These are phyloP conservation scores for Cyclotella baltica DNA, from an alignment of 108 stramenopile species.

Conservation along the genomic window DNA sequence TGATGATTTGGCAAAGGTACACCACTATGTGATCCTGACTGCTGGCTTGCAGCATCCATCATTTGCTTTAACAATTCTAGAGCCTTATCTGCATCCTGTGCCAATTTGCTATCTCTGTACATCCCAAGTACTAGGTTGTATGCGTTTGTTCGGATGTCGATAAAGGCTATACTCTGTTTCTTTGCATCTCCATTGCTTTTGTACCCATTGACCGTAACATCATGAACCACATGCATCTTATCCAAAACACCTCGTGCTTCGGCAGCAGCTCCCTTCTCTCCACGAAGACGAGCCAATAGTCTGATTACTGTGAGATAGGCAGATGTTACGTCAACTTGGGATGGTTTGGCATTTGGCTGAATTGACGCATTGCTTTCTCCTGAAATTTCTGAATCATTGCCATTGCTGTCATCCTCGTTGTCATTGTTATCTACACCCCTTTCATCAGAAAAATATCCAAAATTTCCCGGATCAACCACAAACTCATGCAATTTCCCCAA, in stretches of 20 bases:
- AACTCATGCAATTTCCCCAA: conserved; percentile 35
- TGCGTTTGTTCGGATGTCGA: conserved; percentile 48
- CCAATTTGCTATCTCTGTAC: conserved; percentile 45
- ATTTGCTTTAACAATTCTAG: conserved; percentile 47
- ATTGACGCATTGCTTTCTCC: neutral
- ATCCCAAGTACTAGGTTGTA: conserved; percentile 52
- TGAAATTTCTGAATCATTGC: neutral
- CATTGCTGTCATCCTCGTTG: neutral
- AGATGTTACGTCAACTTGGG: conserved; percentile 53
- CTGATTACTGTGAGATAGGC: conserved; percentile 54
- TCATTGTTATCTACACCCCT: neutral
- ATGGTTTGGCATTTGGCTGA: neutral
- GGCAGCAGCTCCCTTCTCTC: conserved; percentile 28
- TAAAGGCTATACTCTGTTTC: conserved; percentile 31
- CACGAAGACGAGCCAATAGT: conserved; percentile 36
- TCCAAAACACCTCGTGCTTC: conserved; percentile 48
- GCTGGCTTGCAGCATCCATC: conserved; percentile 44
- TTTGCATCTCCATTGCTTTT: conserved; percentile 7
- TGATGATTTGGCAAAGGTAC: conserved; percentile 51
- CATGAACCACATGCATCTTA: conserved; percentile 43
- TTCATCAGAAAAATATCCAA: conserved; percentile 26
- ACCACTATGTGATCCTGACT: conserved; percentile 18
- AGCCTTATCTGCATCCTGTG: conserved; percentile 35
- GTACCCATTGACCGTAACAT: conserved; percentile 16
- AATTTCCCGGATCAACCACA: conserved; percentile 36